Base-by-base conservation (phyloP, 2,329 filamentous ascomycete species). In the Calonectria pseudoreteaudii region DNA sequence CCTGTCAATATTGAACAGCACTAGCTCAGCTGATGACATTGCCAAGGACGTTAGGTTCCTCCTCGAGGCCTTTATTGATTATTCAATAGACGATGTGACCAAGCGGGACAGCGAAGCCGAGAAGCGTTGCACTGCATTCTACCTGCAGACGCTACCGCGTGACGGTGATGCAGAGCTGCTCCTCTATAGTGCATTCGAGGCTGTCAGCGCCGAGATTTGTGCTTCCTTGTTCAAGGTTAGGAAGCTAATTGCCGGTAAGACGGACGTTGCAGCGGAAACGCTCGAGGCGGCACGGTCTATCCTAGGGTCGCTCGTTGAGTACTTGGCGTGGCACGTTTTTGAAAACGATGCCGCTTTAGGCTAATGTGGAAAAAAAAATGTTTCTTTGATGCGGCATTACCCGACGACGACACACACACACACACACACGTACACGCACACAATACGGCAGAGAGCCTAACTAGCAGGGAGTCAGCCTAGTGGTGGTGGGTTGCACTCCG, bases 41-140 rank as follows among this genome's bases (percentile, higher is more conserved):
- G 72, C 73, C 16, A 67, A 74, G 7, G 77, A 82, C 66, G 26
- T 86, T 6, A 81, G 80, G 52, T 77, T 80, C 30, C 77, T 87
- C 3, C 66, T 88, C 9, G 83, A 84, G 28, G 73, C 84, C 1
- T 85, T 83, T 73, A 82, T 87, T 26, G 83, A 88, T 76, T 86
- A 85, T 69, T 64, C 73, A 2, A 53, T 72, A 1, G 44, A 23
- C 10, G 70, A 72, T 18, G 65, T 38, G 18, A 38, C 28, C 3
- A 13, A n/a, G 4, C 64, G 70, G 26, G 20, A 64, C 18, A 20
- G 4, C 4, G 65, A 41, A 30, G 70, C 70, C 13, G 26, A 64
- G 26, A 31, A 68, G 34, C 65, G 70, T 26, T 72, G 70, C 36
- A n/a, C 70, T 11, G 64, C 47, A 10, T 72, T 72, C 47, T 72